Evolutionary conservation across 2,329 filamentous ascomycete species (phyloP), one percentile per base, ranked within the genome.

Genomic region (Colletotrichum graminicola): DNA sequence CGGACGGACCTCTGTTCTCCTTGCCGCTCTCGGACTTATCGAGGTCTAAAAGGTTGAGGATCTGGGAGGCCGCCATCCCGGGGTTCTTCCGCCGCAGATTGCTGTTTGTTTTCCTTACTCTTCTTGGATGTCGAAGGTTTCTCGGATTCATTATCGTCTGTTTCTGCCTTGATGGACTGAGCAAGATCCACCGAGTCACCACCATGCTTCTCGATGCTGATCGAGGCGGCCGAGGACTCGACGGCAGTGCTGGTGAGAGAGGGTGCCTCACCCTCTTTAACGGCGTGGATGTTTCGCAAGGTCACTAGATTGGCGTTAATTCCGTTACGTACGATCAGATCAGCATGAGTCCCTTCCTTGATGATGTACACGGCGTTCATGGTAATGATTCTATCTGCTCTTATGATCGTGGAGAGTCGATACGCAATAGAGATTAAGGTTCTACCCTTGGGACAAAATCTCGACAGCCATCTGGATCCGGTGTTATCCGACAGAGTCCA

Each of bases 371-470:
- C 91, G 54, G 87, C 83, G 5, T 88, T 83, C 74, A 93, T 81
- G 2, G 93, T 90, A 4, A 93, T 82, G 59, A 93, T 93, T 65
- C 88, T 87, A 72, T 93, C 88, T 0, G 91, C 91, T 63, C 88
- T 84, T 74, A 85, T 87, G 66, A 91, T 87, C 0, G 88, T 91
- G 0, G 86, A 86, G 2, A 91, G 80, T 0, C 89, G 82, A 78
- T 91, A 89, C 0, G 91, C 91, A 66, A 93, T 91, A 12, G 89
- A 85, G 66, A 93, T 88, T 0, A 90, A 91, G 0, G 91, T 93
- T n/a, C 90, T 76, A 1, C 77, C 78, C 10, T 73, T 67, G 64
- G 64, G 83, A 76, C 73, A 87, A 79, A 87, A 79, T 75, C 74
- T 85, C 82, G 21, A 89, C 80, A 5, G 83, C 84, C 41, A 76